These are phyloP conservation scores for Claviceps fusiformis DNA, from an alignment of 2,329 filamentous ascomycete genomes.

Conservation along the genomic window DNA sequence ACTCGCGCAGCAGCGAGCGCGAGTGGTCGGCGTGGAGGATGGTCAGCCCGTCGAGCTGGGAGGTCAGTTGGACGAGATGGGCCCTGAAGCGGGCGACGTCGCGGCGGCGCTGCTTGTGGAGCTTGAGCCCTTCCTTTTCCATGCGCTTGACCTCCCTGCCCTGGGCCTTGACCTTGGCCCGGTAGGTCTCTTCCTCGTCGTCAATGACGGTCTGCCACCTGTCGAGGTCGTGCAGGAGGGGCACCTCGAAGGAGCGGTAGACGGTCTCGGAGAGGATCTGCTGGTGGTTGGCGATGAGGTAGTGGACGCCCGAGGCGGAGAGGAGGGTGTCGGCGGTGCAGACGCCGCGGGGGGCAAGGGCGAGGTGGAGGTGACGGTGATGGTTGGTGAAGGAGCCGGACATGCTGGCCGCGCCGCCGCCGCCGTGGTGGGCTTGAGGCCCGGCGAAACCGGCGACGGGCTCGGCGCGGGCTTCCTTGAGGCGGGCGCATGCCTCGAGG, in stretches of 20 bases:
- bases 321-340: slow-evolving; percentile 53
- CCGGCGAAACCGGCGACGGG: slow-evolving; percentile 23
- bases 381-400: slow-evolving; percentile 34
- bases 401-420: slow-evolving; percentile 22
- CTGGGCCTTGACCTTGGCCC: slow-evolving; percentile 38
- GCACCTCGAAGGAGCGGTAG: slow-evolving; percentile 54
- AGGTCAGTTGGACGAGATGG: slow-evolving; percentile 50
- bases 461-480: slow-evolving; percentile 53
- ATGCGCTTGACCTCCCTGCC: slow-evolving; percentile 47
- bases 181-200: slow-evolving; percentile 50
- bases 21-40: slow-evolving; percentile 46
- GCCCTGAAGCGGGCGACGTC: slow-evolving; percentile 49
- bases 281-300: slow-evolving; percentile 56
- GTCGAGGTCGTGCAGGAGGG: slow-evolving; percentile 55
- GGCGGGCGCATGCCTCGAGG: slow-evolving; percentile 52
- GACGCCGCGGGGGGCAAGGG: slow-evolving; percentile 19
- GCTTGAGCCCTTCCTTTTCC: slow-evolving; percentile 50
- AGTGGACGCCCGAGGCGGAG: slow-evolving; percentile 49
- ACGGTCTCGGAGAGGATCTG: slow-evolving; percentile 57
- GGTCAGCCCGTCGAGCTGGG: slow-evolving; percentile 48
- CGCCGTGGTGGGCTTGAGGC: slow-evolving; percentile 13
- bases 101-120: slow-evolving; percentile 44
- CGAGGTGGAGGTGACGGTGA: no score
- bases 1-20: slow-evolving; percentile 44
- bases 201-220: slow-evolving; percentile 49